These are phyloP conservation scores for Fremontodendron californicum DNA, from an alignment of 345 rosid species.

Conservation along the genomic window DNA sequence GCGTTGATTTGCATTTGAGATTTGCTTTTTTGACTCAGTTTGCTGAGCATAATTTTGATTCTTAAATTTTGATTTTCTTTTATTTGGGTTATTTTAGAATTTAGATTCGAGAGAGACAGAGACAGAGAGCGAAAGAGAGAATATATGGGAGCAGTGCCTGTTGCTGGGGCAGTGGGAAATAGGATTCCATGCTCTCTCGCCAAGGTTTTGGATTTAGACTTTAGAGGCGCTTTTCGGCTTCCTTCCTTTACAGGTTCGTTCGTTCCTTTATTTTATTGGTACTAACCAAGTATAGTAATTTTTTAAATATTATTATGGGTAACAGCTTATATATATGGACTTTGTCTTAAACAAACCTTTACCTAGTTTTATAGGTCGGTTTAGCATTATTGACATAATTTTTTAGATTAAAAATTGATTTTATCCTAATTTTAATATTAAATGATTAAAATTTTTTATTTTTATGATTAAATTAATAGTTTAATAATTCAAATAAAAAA, in stretches of 20 bases:
- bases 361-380: no score
- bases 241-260: constrained; percentile 26
- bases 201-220: not conserved
- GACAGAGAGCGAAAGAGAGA: no score
- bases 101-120: not conserved
- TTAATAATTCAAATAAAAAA: no score
- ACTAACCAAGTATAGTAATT: no score
- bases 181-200: constrained; percentile 9
- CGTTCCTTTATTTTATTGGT: not conserved
- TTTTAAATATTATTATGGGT: no score
- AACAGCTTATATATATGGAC: no score
- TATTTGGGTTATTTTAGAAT: not conserved
- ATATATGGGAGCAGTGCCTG: not conserved
- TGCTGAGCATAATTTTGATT: not conserved
- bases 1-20: not conserved
- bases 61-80: not conserved
- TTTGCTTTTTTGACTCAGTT: not conserved
- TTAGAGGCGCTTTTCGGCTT: not conserved
- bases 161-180: not conserved
- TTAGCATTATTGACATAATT: no score
- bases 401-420: no score
- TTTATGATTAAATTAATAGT: no score
- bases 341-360: no score
- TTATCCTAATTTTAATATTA: no score
- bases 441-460: no score